phyloP scores from a whole-genome alignment of 805 yeast species.

The Cyberlindnera maclurae region DNA sequence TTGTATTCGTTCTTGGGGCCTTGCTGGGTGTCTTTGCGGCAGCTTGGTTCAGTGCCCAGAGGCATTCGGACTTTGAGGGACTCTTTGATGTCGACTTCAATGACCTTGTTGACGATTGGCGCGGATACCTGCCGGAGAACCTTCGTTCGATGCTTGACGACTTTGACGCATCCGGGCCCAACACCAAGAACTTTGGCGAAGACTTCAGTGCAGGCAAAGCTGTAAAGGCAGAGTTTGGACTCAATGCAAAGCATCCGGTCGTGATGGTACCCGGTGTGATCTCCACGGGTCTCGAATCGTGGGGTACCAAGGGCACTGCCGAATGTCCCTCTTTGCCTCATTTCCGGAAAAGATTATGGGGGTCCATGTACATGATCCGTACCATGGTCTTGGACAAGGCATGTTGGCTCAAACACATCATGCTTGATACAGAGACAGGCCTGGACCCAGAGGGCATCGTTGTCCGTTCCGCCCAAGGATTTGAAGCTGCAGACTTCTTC shows the following conservation, averaged over 20 bases:
- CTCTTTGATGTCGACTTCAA: constrained; percentile 36
- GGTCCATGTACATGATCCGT: constrained; percentile 89
- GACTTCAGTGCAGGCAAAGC: constrained; percentile 82
- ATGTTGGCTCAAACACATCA: constrained; percentile 91
- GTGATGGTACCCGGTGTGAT: constrained; percentile 94
- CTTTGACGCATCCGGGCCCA: constrained; percentile 26
- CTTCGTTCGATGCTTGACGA: constrained; percentile 54
- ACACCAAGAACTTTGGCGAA: constrained; percentile 51
- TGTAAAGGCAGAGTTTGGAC: constrained; percentile 44
- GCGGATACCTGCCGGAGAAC: constrained; percentile 60
- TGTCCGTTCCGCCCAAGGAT: constrained; percentile 89
- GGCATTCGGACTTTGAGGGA: constrained; percentile 23
- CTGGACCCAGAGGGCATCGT: constrained; percentile 81
- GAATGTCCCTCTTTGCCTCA: constrained; percentile 82
- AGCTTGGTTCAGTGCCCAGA: constrained; percentile 46
- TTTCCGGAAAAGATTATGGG: constrained; percentile 93
- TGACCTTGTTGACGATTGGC: constrained; percentile 65
- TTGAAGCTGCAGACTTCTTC: constrained; percentile 94
- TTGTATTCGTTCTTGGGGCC: constrained; percentile 65
- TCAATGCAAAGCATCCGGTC: constrained; percentile 64
- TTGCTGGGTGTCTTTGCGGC: constrained; percentile 63
- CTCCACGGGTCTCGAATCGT: constrained; percentile 89
- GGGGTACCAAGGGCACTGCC: constrained; percentile 72
- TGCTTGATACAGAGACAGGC: constrained; percentile 87
- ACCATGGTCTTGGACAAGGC: constrained; percentile 87